These are phyloP conservation scores for Coemansia sp. DNA, from an alignment of 192 early-diverging fungal genomes.

Conservation along the genomic window DNA sequence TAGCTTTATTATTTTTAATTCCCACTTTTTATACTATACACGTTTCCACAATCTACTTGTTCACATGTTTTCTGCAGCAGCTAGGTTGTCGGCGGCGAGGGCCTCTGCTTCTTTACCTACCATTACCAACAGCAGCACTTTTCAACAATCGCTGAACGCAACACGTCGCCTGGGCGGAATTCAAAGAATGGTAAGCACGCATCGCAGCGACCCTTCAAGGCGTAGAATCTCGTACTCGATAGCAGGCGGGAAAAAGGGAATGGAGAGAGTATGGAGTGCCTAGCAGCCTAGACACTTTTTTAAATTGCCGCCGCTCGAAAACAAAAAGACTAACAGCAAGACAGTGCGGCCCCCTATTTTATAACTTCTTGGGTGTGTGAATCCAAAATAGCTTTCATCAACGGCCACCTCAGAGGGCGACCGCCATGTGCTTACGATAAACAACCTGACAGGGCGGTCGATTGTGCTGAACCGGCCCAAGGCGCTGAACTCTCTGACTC, in stretches of 20 bases:
- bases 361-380: too few relatives aligned
- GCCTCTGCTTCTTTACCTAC: too few relatives aligned
- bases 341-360: too few relatives aligned
- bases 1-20: too few relatives aligned
- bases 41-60: too few relatives aligned
- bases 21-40: too few relatives aligned
- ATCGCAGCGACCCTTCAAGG: background rate
- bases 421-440: slow-evolving; percentile 31
- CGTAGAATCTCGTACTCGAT: too few relatives aligned
- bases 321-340: background rate
- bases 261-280: too few relatives aligned
- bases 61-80: too few relatives aligned
- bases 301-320: background rate
- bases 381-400: slow-evolving; percentile 22
- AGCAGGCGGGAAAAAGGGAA: too few relatives aligned
- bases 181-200: slow-evolving; percentile 5
- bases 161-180: slow-evolving; percentile 7
- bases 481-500: slow-evolving; percentile 80
- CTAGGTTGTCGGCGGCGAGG: too few relatives aligned
- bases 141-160: background rate
- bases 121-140: too few relatives aligned
- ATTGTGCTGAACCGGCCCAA: slow-evolving; percentile 76
- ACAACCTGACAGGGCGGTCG: slow-evolving; percentile 51
- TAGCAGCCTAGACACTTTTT: background rate
- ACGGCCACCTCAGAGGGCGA: slow-evolving; percentile 19